Percentiles rank a stretch among this genome's conserved stretches.
phyloP scores from a whole-genome alignment of 805 yeast species.

The Suhomyces emberorum region DNA sequence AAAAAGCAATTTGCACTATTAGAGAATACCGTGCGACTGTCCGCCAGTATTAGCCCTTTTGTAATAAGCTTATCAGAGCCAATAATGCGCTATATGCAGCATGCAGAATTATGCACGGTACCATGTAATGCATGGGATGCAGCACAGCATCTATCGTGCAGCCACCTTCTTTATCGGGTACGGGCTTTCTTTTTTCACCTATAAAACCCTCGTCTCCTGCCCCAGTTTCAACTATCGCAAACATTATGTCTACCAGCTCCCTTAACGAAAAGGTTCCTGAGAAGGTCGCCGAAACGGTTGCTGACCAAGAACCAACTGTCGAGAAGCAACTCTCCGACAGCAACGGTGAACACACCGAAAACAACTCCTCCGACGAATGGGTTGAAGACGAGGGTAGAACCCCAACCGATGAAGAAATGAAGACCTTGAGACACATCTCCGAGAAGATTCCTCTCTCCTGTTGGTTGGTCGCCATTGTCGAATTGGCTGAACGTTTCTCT shows the following conservation, averaged over 20 bases:
- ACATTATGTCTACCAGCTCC: not conserved
- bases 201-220: not conserved
- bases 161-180: not conserved
- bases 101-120: not conserved
- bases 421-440: conserved; percentile 49
- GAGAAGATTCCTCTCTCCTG: conserved; percentile 53
- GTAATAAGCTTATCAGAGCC: not conserved
- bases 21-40: not conserved
- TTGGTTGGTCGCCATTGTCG: conserved; percentile 66
- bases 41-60: not conserved
- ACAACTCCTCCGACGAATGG: conserved; percentile 2
- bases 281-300: not conserved
- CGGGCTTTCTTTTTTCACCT: not conserved
- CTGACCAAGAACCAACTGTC: not conserved
- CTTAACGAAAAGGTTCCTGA: conserved; percentile 1
- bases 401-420: conserved; percentile 54
- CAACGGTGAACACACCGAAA: not conserved
- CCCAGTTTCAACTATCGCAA: not conserved
- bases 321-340: not conserved
- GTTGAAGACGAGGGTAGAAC: conserved; percentile 32
- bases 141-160: not conserved
- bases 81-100: not conserved
- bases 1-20: not conserved
- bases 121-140: too few relatives aligned
- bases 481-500: conserved; percentile 77